phyloP scores from a whole-genome alignment of 176 grass and related monocot species.

The Eleusine indica region DNA sequence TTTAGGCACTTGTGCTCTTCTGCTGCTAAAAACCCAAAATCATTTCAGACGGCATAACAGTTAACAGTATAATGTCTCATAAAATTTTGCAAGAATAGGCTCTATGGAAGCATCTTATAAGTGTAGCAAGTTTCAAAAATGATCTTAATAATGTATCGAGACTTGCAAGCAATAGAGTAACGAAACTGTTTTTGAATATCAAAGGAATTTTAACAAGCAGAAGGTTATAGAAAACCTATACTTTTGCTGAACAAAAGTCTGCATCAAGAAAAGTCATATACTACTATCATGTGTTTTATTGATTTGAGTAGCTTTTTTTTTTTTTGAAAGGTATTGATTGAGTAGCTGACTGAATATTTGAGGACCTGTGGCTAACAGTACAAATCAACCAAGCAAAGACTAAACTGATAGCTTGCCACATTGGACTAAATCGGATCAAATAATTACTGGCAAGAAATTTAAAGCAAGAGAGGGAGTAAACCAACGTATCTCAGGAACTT shows the following conservation, averaged over 20 bases:
- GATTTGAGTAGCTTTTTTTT: neutral
- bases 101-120: slow-evolving; percentile 7
- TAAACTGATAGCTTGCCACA: slow-evolving; percentile 33
- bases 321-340: neutral
- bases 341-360: neutral
- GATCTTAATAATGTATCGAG: neutral
- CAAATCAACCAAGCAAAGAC: slow-evolving; percentile 7
- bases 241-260: neutral
- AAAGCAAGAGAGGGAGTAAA: slow-evolving; percentile 23
- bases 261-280: slow-evolving; percentile 11
- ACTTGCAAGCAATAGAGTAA: neutral
- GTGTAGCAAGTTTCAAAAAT: neutral
- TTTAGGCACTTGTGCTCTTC: slow-evolving; percentile 77
- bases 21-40: slow-evolving; percentile 40
- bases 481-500: slow-evolving; percentile 23
- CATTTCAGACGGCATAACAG: slow-evolving; percentile 18
- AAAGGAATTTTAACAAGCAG: neutral
- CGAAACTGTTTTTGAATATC: neutral
- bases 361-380: neutral
- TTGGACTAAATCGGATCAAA: slow-evolving; percentile 25
- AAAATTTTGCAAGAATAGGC: slow-evolving; percentile 4
- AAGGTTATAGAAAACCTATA: neutral
- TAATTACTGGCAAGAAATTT: slow-evolving; percentile 22
- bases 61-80: neutral
- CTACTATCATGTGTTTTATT: neutral